A percentile compares a stretch with the other conserved stretches of the same genome.
Conservation (phyloP, 2,329 filamentous ascomycete species). For the Ascosphaera acerosa region DNA sequence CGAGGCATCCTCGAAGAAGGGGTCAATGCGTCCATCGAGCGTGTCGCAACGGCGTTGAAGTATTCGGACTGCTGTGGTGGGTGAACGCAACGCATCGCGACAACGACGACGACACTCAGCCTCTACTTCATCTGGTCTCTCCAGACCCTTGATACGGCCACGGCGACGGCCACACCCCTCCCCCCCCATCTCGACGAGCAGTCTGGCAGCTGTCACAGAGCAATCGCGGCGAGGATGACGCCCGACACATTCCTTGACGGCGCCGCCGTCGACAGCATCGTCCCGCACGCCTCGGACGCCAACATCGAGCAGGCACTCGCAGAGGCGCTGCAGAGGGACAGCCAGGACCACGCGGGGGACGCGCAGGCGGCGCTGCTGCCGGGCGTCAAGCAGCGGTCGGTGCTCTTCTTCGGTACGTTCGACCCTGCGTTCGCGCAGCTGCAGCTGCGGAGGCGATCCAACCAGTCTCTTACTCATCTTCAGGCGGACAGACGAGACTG, state of each 20-base stretch:
- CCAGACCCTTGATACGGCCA: too few relatives aligned
- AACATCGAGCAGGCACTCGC: slow-evolving; percentile 18
- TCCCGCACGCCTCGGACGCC: slow-evolving; percentile 17
- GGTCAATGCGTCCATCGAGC: too few relatives aligned
- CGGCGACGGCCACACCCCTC: too few relatives aligned
- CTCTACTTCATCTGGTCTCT: too few relatives aligned
- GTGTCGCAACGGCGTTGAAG: too few relatives aligned
- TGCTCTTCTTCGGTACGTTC: slow-evolving; percentile 26
- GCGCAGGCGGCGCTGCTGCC: slow-evolving; percentile 20
- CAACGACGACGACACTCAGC: too few relatives aligned
- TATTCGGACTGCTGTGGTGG: too few relatives aligned
- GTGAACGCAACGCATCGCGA: too few relatives aligned
- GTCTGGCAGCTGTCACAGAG: too few relatives aligned
- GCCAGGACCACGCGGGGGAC: slow-evolving; percentile 17
- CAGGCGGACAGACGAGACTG: slow-evolving; percentile 27
- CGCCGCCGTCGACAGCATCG: slow-evolving; percentile 19
- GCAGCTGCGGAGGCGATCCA: slow-evolving; percentile 3
- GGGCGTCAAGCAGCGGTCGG: slow-evolving; percentile 24
- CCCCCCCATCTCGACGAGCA: too few relatives aligned
- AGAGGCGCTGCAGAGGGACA: slow-evolving; percentile 18
- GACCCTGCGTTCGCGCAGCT: not conserved
- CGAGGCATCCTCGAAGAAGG: too few relatives aligned
- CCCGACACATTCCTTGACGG: slow-evolving; percentile 16
- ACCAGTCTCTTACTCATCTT: slow-evolving; percentile 23
- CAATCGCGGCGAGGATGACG: slow-evolving; percentile 4